Evolutionary conservation across 1,284 basidiomycete species (phyloP), one percentile per base, ranked within the genome.

Genomic region (Wallemia mellicola): DNA sequence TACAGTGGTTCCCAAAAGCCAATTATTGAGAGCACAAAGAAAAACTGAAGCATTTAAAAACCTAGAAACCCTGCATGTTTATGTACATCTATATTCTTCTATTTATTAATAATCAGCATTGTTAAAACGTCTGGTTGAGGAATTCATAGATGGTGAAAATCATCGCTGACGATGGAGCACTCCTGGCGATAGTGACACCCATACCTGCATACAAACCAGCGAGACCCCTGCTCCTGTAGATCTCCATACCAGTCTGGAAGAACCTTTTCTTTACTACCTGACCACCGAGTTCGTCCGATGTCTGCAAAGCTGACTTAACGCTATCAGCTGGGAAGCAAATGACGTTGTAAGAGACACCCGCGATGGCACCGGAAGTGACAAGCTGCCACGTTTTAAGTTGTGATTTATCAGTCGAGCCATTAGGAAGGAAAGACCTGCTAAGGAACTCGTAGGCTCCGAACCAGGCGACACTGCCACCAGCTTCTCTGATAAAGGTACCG

Each of bases 301-400:
- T 96, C 74, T 96, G 92, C 70, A 98, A 86, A 55, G 87, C 78
- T 64, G 83, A 87, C 73, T 98, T 98, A 67, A 96, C 79, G 30
- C 83, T 84, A 70, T 98, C 92, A 15, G 89, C 89, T 0, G 88
- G 89, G 73, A 91, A 94, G 56, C 87, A 72, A 24, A 61, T 48
- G 65, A 91, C 72, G 65, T 87, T 92, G 73, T 88, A 95, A 61
- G 78, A 74, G 14, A 85, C 80, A 2, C 92, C 92, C 0, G 89
- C 87, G 58, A 79, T 75, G 2, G 88, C 91, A 17, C 91, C 92
- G 1, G 84, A 77, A 0, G 83, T 63, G 38, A 88, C 87, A 9
- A 88, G 82, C 69, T 96, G 83, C 77, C 80, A 82, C 0, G 82
- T 75, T 27, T 73, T 68, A 54, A 89, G 74, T 63, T 82, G 79